Conservation (phyloP, 306 rosid species). For the Phaseolus lunatus region DNA sequence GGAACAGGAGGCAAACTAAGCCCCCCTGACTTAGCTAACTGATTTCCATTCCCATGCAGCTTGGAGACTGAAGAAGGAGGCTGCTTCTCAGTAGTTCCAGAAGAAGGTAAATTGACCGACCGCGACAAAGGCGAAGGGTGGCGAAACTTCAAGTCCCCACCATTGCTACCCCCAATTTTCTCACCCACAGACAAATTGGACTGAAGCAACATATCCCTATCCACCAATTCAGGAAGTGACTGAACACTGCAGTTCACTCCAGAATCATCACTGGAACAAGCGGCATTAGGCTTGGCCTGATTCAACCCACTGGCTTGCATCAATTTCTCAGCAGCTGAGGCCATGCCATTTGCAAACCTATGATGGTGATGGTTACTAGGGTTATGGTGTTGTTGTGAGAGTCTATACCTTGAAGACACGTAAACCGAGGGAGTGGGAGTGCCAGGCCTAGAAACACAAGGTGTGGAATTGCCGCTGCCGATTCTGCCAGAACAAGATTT, state of each 20-base stretch:
- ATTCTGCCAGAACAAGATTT: constrained; percentile 56
- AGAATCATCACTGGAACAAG: constrained; percentile 46
- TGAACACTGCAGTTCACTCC: constrained; percentile 48
- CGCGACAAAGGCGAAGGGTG: constrained; percentile 59
- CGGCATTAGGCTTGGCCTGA: constrained; percentile 38
- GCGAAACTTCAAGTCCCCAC: constrained; percentile 52
- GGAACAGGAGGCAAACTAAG: constrained; percentile 72
- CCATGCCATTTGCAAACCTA: constrained; percentile 39
- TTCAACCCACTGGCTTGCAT: constrained; percentile 64
- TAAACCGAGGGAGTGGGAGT: constrained; percentile 66
- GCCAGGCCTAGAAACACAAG: constrained; percentile 64
- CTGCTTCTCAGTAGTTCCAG: constrained; percentile 49
- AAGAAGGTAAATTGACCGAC: constrained; percentile 51
- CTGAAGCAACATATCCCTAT: constrained; percentile 46
- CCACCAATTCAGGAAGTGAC: constrained; percentile 72
- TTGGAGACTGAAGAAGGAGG: constrained; percentile 45
- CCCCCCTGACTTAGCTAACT: constrained; percentile 53
- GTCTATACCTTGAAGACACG: constrained; percentile 65
- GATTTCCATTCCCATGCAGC: constrained; percentile 37
- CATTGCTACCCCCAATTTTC: constrained; percentile 48
- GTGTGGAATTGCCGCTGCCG: constrained; percentile 43
- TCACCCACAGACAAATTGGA: constrained; percentile 56
- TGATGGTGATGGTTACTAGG: not conserved
- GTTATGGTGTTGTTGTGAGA: constrained; percentile 47
- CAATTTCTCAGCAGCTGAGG: constrained; percentile 70